phyloP scores from a whole-genome alignment of 495 filamentous ascomycete genomes.

The Penicillium ochrochloron region DNA sequence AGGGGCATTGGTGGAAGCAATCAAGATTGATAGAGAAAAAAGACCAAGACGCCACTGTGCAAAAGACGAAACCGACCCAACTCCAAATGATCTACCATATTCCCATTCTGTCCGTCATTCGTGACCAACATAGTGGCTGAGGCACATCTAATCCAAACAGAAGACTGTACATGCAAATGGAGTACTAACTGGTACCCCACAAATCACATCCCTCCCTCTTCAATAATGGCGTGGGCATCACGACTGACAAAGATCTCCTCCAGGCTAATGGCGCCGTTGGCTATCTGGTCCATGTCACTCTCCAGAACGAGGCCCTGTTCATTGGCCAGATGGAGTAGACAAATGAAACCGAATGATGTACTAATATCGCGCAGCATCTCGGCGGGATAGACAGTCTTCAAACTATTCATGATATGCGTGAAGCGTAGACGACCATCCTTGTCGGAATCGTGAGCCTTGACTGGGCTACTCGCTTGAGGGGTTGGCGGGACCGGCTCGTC shows the following conservation, averaged over 20 bases:
- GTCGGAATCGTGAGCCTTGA: constrained; percentile 25
- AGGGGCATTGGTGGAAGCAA: neutral
- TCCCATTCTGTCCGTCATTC: constrained; percentile 28
- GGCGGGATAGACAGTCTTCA: constrained; percentile 84
- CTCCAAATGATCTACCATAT: constrained; percentile 34
- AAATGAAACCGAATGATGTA: constrained; percentile 97
- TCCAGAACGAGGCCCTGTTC: constrained; percentile 84
- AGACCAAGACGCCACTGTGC: constrained; percentile 29
- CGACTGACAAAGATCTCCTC: constrained; percentile 52
- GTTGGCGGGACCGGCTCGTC: constrained; percentile 40
- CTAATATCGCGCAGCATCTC: constrained; percentile 90
- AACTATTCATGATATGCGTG: constrained; percentile 84
- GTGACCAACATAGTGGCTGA: constrained; percentile 24
- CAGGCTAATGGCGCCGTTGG: constrained; percentile 33
- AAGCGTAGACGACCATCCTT: constrained; percentile 70
- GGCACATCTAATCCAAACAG: constrained; percentile 15
- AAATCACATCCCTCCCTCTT: constrained; percentile 43
- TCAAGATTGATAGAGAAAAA: constrained; percentile 9
- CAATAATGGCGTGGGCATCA: constrained; percentile 46
- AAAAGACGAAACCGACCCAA: constrained; percentile 34
- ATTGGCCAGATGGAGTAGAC: constrained; percentile 92
- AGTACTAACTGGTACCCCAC: neutral
- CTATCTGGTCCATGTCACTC: constrained; percentile 47
- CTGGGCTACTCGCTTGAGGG: constrained; percentile 35
- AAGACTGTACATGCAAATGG: constrained; percentile 33